Percentiles rank a stretch among this genome's conserved stretches.
These are phyloP conservation scores for Myxozyma sirexii DNA, from an alignment of 805 yeast genomes.

Conservation along the genomic window DNA sequence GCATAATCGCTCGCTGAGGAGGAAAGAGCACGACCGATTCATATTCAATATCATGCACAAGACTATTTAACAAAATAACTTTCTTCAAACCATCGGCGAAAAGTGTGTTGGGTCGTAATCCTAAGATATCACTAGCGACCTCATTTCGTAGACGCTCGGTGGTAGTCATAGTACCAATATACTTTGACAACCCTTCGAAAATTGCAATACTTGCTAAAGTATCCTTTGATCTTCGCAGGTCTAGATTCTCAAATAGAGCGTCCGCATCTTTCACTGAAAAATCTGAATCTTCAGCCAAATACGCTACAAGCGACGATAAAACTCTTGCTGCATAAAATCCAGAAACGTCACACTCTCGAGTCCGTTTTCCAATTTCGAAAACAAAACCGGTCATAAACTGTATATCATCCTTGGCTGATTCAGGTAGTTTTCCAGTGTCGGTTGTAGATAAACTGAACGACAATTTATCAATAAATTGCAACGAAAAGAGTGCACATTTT, in stretches of 20 bases:
- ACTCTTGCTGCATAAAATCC: conserved; percentile 30
- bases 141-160: conserved; percentile 60
- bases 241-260: conserved; percentile 13
- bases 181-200: conserved; percentile 39
- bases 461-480: conserved; percentile 1
- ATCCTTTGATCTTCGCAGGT: conserved; percentile 22
- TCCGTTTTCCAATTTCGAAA: background rate
- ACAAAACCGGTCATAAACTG: conserved; percentile 22
- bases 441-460: conserved; percentile 4
- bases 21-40: conserved; percentile 52
- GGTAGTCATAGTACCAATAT: conserved; percentile 44
- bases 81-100: conserved; percentile 50
- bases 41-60: conserved; percentile 43
- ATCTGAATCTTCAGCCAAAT: conserved; percentile 17
- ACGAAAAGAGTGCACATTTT: conserved; percentile 3
- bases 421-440: background rate
- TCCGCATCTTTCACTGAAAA: conserved; percentile 24
- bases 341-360: background rate
- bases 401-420: background rate
- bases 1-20: conserved; percentile 65
- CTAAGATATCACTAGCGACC: conserved; percentile 66
- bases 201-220: conserved; percentile 17
- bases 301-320: conserved; percentile 7
- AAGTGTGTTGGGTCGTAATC: conserved; percentile 51
- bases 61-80: conserved; percentile 52